A percentile compares a stretch with the other conserved stretches of the same genome.
phyloP scores from a whole-genome alignment of 495 filamentous ascomycete genomes.

The Rhypophila decipiens region DNA sequence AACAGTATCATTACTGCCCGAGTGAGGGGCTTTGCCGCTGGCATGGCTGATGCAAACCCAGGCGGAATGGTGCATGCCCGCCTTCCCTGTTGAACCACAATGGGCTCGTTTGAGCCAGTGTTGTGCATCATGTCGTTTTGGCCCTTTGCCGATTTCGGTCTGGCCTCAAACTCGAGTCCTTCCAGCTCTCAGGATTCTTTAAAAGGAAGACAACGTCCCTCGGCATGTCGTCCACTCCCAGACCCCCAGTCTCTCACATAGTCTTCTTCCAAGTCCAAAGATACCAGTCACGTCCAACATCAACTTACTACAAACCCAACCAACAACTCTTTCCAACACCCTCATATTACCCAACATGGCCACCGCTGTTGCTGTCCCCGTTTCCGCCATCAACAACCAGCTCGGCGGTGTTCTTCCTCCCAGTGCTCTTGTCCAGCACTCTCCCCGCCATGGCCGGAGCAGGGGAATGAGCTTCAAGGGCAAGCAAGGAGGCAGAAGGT shows the following conservation, averaged over 20 bases:
- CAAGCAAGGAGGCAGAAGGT: conserved; percentile 29
- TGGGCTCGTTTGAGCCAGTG: neutral
- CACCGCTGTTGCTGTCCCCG: conserved; percentile 26
- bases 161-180: neutral
- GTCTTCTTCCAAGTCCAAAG: neutral
- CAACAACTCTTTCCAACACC: neutral
- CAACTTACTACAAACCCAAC: neutral
- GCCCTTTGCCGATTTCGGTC: neutral
- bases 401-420: conserved; percentile 37
- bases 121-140: neutral
- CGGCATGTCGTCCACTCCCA: neutral
- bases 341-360: conserved; percentile 19
- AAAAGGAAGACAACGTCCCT: neutral
- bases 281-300: neutral
- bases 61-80: neutral
- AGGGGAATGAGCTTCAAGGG: conserved; percentile 34
- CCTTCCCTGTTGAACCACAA: neutral
- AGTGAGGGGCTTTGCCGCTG: neutral
- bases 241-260: neutral
- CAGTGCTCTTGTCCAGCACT: conserved; percentile 34
- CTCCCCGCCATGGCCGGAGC: conserved; percentile 38
- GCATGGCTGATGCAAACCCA: neutral
- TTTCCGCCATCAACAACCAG: conserved; percentile 26
- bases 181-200: neutral
- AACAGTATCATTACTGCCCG: conserved; percentile 9